phyloP scores from a whole-genome alignment of 225 moss, liverwort and hornwort genomes.

The Polytrichum formosum region DNA sequence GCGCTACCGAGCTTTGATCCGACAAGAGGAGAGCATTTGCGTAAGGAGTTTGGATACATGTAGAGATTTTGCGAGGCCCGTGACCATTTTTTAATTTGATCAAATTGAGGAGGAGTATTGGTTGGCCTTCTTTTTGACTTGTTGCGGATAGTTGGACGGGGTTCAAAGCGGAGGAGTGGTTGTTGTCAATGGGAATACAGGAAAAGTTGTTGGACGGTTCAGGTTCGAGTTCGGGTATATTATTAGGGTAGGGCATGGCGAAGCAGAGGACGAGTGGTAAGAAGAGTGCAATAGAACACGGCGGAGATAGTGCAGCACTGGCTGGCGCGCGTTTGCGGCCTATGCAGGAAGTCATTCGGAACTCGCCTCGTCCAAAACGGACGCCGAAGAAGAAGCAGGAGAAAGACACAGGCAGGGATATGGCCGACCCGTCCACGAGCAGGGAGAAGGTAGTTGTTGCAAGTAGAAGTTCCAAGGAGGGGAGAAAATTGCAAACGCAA shows the following conservation, averaged over 20 bases:
- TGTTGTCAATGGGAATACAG: background rate
- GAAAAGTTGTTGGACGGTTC: background rate
- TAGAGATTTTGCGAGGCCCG: too few relatives aligned
- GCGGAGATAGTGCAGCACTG: conserved; percentile 33
- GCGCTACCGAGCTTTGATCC: too few relatives aligned
- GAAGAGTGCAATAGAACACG: conserved; percentile 31
- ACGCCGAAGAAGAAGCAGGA: conserved; percentile 14
- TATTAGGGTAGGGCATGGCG: conserved; percentile 28
- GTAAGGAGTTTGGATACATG: too few relatives aligned
- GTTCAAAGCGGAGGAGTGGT: too few relatives aligned
- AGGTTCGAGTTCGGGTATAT: background rate
- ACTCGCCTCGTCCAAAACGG: conserved; percentile 36
- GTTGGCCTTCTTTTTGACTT: too few relatives aligned
- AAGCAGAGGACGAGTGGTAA: conserved; percentile 33
- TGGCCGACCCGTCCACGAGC: conserved; percentile 33
- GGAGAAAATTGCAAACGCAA: conserved; percentile 25
- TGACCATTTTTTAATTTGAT: too few relatives aligned
- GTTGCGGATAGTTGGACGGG: too few relatives aligned
- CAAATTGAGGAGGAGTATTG: too few relatives aligned
- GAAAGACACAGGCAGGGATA: conserved; percentile 5
- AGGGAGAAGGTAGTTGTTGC: conserved; percentile 31
- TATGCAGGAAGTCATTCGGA: conserved; percentile 46
- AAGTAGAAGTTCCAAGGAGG: conserved; percentile 35
- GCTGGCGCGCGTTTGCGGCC: conserved; percentile 38
- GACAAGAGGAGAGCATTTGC: too few relatives aligned